phyloP scores from a whole-genome alignment of 1,284 basidiomycete species.

The Heliocybe sulcata region DNA sequence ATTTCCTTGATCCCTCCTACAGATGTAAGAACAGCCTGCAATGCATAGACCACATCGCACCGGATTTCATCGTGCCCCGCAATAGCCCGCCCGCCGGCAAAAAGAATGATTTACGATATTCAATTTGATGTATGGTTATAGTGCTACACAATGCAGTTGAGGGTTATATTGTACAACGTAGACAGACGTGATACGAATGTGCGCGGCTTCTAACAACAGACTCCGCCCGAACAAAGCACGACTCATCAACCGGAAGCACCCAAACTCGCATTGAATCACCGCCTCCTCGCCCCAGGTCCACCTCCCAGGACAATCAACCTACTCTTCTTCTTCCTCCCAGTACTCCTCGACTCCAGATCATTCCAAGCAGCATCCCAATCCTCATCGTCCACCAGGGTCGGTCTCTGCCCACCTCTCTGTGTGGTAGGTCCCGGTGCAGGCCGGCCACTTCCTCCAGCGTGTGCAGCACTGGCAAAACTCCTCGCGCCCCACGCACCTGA shows the following conservation, averaged over 20 bases:
- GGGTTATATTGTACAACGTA: slow-evolving; percentile 1
- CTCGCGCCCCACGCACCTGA: slow-evolving; percentile 69
- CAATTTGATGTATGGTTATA: not conserved
- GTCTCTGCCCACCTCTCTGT: slow-evolving; percentile 14
- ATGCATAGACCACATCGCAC: not conserved
- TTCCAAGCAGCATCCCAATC: slow-evolving; percentile 79
- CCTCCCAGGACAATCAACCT: slow-evolving; percentile 68
- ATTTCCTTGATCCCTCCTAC: not conserved
- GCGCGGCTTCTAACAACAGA: not conserved
- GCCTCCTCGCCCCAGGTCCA: slow-evolving; percentile 32
- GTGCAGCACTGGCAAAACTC: slow-evolving; percentile 72
- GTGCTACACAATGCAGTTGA: slow-evolving; percentile 1
- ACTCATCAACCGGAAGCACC: slow-evolving; percentile 15
- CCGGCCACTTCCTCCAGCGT: slow-evolving; percentile 28
- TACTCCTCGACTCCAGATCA: slow-evolving; percentile 62
- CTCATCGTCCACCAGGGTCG: slow-evolving; percentile 53
- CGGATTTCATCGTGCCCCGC: not conserved
- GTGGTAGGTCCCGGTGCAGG: slow-evolving; percentile 15
- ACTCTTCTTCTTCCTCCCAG: slow-evolving; percentile 50
- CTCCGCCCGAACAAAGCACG: not conserved
- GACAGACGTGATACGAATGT: not conserved
- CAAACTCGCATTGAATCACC: slow-evolving; percentile 11
- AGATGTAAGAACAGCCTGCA: not conserved
- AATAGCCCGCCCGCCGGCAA: too few species aligned
- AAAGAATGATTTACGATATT: too few species aligned